Evolutionary conservation across 331 rosid species (phyloP).

Genomic region (Malus hybrid): DNA sequence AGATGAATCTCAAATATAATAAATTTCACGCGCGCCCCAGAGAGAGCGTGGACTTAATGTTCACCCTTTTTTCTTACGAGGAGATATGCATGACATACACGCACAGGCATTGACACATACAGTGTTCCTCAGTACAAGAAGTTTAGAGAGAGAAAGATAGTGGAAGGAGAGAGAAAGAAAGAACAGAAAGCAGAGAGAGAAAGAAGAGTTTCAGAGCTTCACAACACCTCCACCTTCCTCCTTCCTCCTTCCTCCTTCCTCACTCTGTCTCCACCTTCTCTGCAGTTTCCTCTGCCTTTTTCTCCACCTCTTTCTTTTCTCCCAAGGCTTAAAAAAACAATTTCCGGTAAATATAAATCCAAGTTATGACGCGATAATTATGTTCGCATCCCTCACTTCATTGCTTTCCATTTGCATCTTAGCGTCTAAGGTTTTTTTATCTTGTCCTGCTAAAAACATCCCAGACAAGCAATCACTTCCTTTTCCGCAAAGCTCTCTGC

Average conservation of each 20-base stretch:
- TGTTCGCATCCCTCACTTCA: constrained; percentile 27
- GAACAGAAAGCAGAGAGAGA: neutral
- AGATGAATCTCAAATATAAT: neutral
- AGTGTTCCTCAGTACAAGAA: neutral
- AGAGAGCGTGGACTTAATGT: constrained; percentile 1
- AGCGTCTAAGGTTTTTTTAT: constrained; percentile 29
- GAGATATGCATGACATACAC: constrained; percentile 31
- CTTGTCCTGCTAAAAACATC: neutral
- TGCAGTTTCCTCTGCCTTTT: constrained; percentile 12
- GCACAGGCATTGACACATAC: neutral
- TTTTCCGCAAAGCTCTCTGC: constrained; percentile 21
- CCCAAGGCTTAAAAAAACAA: constrained; percentile 19
- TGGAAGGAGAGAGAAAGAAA: neutral
- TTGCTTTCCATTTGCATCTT: constrained; percentile 35
- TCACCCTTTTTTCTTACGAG: constrained; percentile 5
- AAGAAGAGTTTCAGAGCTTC: neutral
- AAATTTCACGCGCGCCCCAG: constrained; percentile 1
- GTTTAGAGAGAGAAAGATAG: neutral
- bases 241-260: neutral
- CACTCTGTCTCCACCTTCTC: constrained; percentile 8
- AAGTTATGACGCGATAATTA: constrained; percentile 19
- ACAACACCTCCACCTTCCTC: constrained; percentile 5
- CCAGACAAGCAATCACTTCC: constrained; percentile 11
- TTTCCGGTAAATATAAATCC: neutral
- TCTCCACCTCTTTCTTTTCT: constrained; percentile 21